phyloP scores from a whole-genome alignment of 192 early-diverging fungal genomes.

The Mortierella hygrophila region DNA sequence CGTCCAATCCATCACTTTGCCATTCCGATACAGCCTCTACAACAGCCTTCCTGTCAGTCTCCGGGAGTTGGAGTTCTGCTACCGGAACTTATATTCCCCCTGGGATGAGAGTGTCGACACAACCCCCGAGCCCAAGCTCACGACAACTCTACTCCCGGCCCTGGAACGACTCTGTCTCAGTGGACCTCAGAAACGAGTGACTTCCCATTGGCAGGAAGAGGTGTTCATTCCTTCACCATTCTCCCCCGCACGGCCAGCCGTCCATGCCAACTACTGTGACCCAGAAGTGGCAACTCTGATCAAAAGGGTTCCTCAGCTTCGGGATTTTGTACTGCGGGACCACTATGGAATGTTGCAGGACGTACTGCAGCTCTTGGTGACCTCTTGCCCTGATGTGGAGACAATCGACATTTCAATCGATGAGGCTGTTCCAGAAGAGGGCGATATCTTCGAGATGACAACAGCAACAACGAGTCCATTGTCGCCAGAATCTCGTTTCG shows the following conservation, averaged over 20 bases:
- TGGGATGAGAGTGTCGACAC: no score
- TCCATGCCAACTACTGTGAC: no score
- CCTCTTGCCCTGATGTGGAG: slow-evolving; percentile 1
- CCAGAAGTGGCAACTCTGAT: not conserved
- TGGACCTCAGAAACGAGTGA: not conserved
- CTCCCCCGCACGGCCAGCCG: not conserved
- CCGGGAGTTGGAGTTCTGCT: not conserved
- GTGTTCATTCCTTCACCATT: not conserved
- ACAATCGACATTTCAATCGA: not conserved
- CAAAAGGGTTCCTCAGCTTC: not conserved
- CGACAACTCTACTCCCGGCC: not conserved
- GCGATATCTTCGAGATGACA: not conserved
- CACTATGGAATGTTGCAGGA: not conserved
- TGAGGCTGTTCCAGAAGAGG: no score
- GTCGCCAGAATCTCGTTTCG: not conserved
- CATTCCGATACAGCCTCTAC: not conserved
- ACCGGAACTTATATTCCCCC: no score
- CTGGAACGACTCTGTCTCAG: not conserved
- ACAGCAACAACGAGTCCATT: not conserved
- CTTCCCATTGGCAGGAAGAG: not conserved
- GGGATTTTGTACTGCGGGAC: not conserved
- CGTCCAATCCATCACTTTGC: not conserved
- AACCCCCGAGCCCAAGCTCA: not conserved
- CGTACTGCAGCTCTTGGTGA: not conserved
- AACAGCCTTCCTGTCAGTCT: not conserved